Evolutionary conservation across 2,329 filamentous ascomycete genomes (phyloP), one percentile per base, ranked within the genome.

Genomic region (Colletotrichum truncatum): DNA sequence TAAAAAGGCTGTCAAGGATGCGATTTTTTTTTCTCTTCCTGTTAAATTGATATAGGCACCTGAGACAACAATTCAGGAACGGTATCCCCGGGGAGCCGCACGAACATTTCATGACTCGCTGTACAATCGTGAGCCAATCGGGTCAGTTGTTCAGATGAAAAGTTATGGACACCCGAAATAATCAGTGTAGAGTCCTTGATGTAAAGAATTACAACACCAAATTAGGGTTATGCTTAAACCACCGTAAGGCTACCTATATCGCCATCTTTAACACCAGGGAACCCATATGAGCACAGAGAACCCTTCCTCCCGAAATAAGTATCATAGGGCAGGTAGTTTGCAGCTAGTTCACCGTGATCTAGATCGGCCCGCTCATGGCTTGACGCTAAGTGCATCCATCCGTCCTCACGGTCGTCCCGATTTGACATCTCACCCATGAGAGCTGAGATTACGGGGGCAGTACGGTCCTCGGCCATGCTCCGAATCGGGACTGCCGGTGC

Each of bases 91-190:
- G 28, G 10, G n/a, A 48, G 61, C 55, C 18, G 26, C 25, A 41
- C 23, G 25, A 34, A 10, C 12, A 32, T 6, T 18, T 34, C 61
- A 64, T 61, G 61, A 64, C 61, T 64, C 61, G 56, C 30, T 18
- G 28, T 26, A 2, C 9, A 11, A 8, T 6, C 23, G 18, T 16
- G 10, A 11, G 2, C 56, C 61, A 64, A 64, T 61, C 39, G 45
- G n/a, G 10, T 21, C 12, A 3, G 7, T 28, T 5, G 18, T 4
- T 28, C 16, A 25, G 32, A 25, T n/a, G n/a, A 48, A n/a, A 21
- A 39, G 32, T 2, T 21, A 45, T 23, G 41, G 61, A 53, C 10
- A 11, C 32, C n/a, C 30, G 46, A 25, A 11, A 21, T 14, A 38
- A 12, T 46, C 18, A 52, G 5, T 26, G 10, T 6, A 23, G 16